These are phyloP conservation scores for Leccinum fallax DNA, from an alignment of 1,284 basidiomycete genomes.

Conservation along the genomic window DNA sequence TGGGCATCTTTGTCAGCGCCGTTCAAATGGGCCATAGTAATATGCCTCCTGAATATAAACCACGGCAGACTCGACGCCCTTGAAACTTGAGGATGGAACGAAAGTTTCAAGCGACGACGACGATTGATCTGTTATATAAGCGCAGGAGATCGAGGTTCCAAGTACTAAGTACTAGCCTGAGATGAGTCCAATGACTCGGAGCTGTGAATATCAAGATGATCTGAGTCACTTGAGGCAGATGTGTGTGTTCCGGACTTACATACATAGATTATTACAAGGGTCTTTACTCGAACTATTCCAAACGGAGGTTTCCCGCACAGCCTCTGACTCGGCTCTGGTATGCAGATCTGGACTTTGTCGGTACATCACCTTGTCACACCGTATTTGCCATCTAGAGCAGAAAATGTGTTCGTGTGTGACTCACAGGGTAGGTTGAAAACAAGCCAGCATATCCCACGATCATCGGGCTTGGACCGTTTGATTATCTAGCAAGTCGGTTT, in stretches of 20 bases:
- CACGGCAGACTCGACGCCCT: neutral
- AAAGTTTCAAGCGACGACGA: no score
- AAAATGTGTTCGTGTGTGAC: neutral
- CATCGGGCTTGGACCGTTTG: neutral
- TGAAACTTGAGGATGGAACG: no score
- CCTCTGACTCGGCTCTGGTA: neutral
- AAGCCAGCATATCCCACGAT: neutral
- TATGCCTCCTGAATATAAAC: neutral
- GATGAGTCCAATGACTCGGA: no score
- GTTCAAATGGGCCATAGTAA: neutral
- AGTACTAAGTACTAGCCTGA: no score
- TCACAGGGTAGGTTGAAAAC: neutral
- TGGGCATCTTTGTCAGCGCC: neutral
- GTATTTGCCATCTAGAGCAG: neutral
- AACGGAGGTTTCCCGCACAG: neutral
- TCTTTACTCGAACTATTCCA: neutral
- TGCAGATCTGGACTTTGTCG: neutral
- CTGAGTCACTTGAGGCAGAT: neutral
- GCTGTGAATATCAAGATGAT: no score
- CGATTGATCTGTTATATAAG: no score
- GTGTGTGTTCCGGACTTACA: neutral
- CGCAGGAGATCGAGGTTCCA: no score
- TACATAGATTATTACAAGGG: neutral
- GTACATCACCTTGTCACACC: neutral
- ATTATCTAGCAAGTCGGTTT: neutral